Base-by-base conservation (phyloP, 2,329 filamentous ascomycete genomes). In the Fusarium tjaetaba region DNA sequence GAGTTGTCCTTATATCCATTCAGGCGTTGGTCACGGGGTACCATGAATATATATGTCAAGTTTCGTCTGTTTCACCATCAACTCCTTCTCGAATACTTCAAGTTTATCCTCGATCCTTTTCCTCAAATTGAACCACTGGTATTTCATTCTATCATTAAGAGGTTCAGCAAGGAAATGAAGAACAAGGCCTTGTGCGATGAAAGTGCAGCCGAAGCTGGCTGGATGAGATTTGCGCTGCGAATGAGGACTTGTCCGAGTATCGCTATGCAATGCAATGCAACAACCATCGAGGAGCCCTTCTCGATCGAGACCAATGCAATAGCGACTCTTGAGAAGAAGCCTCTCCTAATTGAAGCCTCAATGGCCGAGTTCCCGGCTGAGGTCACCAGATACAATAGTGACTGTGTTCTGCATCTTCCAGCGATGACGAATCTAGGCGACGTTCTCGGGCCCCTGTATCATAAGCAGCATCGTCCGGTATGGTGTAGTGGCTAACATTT, bases 401-500 rank as follows among this genome's bases (percentile, higher is more conserved):
- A 8, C 20, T 32, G 4, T 10, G 22, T 8, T 32, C 46, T 49
- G 22, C 32, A 26, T 22, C 32, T 39, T 13, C 49, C 16, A 15
- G 34, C 30, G 13, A 14, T 11, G 10, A 16, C 11, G 34, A 1
- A n/a, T 28, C 20, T 55, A 41, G 20, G 0, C 2, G 11, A 6
- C 24, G 2, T 41, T 55, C 32, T 28, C n/a, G 4, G 7, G n/a
- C 11, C 32, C 34, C 51, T 55, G 51, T 9, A 28, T 18, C 8
- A 55, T 18, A 28, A 41, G 51, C 51, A 41, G 20, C 26, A 6
- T 42, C 11, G 65, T 79, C 77, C 77, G 77, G 78, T 79, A 79
- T 79, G 78, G 77, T 79, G 78, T 79, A 79, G 77, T 79, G 77
- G 78, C 78, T 77, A 79, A 79, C 78, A 79, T 79, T 79, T 79